Conservation (phyloP, 768 basidiomycete species). For the Hydnomerulius pinastri region DNA sequence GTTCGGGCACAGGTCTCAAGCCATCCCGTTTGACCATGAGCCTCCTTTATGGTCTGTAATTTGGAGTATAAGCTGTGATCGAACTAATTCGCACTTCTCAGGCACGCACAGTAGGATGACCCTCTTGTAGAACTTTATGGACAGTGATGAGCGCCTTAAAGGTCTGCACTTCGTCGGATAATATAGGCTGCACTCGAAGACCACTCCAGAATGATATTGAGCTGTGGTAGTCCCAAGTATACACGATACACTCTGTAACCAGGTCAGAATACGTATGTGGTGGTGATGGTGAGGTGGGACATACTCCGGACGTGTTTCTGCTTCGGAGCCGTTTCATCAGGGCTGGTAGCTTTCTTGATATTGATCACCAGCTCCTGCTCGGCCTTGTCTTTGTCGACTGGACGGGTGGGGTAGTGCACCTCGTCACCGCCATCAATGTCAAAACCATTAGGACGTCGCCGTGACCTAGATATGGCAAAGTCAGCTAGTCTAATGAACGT, state of each 20-base stretch:
- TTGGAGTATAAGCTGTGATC: slow-evolving; percentile 12
- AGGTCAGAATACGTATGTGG: slow-evolving; percentile 13
- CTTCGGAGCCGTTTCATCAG: slow-evolving; percentile 96
- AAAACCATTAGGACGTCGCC: slow-evolving; percentile 43
- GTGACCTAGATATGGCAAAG: slow-evolving; percentile 28
- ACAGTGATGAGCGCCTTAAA: slow-evolving; percentile 98
- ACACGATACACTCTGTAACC: slow-evolving; percentile 88
- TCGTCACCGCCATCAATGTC: slow-evolving; percentile 74
- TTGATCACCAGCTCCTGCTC: slow-evolving; percentile 92
- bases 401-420: slow-evolving; percentile 92
- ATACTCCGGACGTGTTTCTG: slow-evolving; percentile 99
- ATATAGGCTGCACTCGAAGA: slow-evolving; percentile 92
- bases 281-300: slow-evolving; percentile 32
- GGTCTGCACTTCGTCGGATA: slow-evolving; percentile 96
- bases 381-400: slow-evolving; percentile 98
- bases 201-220: slow-evolving; percentile 98
- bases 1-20: slow-evolving; percentile 95
- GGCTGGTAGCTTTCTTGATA: slow-evolving; percentile 97
- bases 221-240: slow-evolving; percentile 99
- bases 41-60: slow-evolving; percentile 89
- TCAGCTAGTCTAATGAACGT: slow-evolving; percentile 11
- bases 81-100: slow-evolving; percentile 2
- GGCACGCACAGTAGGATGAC: slow-evolving; percentile 80
- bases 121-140: slow-evolving; percentile 97
- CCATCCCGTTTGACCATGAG: slow-evolving; percentile 96